Conservation (phyloP, 345 rosid species). For the Lumnitzera littorea region DNA sequence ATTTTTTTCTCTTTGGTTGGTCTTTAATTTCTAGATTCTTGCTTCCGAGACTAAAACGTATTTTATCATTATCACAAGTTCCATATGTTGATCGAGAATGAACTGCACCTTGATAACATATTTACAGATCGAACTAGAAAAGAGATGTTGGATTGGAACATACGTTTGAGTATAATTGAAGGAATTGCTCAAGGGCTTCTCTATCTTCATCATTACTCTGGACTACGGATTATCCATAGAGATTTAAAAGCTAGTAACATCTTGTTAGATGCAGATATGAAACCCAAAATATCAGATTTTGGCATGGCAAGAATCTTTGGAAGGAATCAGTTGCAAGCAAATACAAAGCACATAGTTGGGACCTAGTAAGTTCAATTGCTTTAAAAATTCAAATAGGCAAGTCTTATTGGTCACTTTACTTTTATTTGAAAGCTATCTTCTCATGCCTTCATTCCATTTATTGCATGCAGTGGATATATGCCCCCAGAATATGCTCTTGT, state of each 20-base stretch:
- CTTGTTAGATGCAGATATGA: constrained; percentile 20
- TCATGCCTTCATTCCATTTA: too few species aligned
- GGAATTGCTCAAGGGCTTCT: constrained; percentile 47
- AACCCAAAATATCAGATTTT: constrained; percentile 35
- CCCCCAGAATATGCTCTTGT: too few species aligned
- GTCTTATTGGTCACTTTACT: too few species aligned
- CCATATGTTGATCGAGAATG: not conserved
- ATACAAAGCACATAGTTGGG: constrained; percentile 29
- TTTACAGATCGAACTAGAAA: constrained; percentile 17
- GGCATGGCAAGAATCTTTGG: constrained; percentile 25
- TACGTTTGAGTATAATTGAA: constrained; percentile 19
- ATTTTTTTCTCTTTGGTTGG: constrained; percentile 31
- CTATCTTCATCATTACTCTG: constrained; percentile 44
- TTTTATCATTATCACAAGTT: not conserved
- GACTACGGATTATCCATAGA: constrained; percentile 38
- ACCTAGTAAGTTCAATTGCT: constrained; percentile 24
- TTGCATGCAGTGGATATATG: too few species aligned
- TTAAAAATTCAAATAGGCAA: not conserved
- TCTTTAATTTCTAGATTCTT: not conserved
- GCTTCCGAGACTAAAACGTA: not conserved
- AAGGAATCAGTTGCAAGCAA: constrained; percentile 26
- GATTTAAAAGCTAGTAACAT: constrained; percentile 31
- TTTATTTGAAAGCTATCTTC: too few species aligned
- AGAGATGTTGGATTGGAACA: constrained; percentile 14
- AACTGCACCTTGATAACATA: not conserved